Evolutionary conservation across 225 moss, liverwort and hornwort species (phyloP).

Genomic region (Sphagnum contortum): DNA sequence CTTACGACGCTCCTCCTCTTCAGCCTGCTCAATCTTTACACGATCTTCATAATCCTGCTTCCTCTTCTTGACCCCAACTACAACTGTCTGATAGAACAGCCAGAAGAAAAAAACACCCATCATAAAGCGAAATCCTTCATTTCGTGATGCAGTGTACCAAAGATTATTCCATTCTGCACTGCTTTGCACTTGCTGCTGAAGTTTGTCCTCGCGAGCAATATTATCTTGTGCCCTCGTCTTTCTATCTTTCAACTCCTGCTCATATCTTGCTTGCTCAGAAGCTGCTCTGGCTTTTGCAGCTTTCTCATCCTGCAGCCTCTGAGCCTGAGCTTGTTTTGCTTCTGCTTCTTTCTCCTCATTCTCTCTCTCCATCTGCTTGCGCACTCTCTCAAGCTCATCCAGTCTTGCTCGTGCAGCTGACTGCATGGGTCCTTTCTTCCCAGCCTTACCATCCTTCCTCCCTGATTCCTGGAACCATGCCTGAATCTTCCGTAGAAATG

Average conservation of each 20-base stretch:
- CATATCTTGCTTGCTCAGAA: slow-evolving; percentile 18
- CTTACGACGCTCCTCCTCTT: slow-evolving; percentile 92
- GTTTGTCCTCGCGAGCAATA: slow-evolving; percentile 41
- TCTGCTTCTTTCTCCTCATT: slow-evolving; percentile 25
- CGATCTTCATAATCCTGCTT: slow-evolving; percentile 99
- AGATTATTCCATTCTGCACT: slow-evolving; percentile 66
- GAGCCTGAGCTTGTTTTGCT: slow-evolving; percentile 19
- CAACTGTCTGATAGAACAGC: slow-evolving; percentile 88
- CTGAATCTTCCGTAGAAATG: slow-evolving; percentile 43
- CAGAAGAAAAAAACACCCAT: slow-evolving; percentile 99
- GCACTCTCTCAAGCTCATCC: slow-evolving; percentile 66
- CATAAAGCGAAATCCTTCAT: slow-evolving; percentile 86
- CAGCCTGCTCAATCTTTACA: slow-evolving; percentile 88
- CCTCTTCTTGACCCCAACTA: slow-evolving; percentile 95
- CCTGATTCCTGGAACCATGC: slow-evolving; percentile 41
- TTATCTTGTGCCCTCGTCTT: slow-evolving; percentile 27
- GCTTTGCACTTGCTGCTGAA: slow-evolving; percentile 53
- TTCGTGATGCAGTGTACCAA: slow-evolving; percentile 77
- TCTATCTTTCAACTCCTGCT: slow-evolving; percentile 24
- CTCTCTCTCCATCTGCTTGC: slow-evolving; percentile 48
- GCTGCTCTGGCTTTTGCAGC: slow-evolving; percentile 21
- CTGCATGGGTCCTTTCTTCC: slow-evolving; percentile 21
- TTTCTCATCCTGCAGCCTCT: slow-evolving; percentile 20
- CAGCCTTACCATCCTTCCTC: slow-evolving; percentile 4
- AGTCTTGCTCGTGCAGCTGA: slow-evolving; percentile 43